Base-by-base conservation (phyloP, 495 filamentous ascomycete genomes). In the Aspergillus conjunctus region DNA sequence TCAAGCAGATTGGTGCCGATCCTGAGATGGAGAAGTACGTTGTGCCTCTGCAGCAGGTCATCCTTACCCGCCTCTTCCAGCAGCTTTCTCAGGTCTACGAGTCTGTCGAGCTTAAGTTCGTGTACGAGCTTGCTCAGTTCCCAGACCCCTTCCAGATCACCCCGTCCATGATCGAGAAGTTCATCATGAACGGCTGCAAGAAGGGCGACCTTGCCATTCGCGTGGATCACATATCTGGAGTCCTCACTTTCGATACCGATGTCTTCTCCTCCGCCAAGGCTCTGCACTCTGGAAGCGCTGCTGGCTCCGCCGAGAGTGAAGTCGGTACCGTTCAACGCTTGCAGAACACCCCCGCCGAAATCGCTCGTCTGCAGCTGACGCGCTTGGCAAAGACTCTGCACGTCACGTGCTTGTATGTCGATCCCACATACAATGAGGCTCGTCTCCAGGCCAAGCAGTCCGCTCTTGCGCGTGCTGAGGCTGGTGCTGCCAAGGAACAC, bases 111-210 rank as follows among this genome's bases (percentile, higher is more conserved):
- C 87, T 98, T 48, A 86, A 87, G 63, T 97, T 97, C 68, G 93
- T 98, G 33, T 88, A 97, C 68, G 87, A 91, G 67, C 88, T 98
- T 32, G 94, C 94, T 58, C 85, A 94, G 72, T 98, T 98, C 82
- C 94, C 94, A 31, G 92, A 96, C 66, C 93, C 94, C 22, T 98
- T 95, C 86, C 89, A 97, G 78, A 92, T 98, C 64, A 89, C 83
- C 62, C 88, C 90, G 41, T 87, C 86, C 64, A 96, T 90, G 62
- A 96, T 98, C 59, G 94, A 98, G 80, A 98, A 98, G 79, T 98
- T 98, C 83, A 97, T 98, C 83, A 98, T 98, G 94, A 98, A 98
- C 77, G 94, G 94, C 60, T 97, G 94, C 84, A 98, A 98, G 85
- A 98, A 98, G 83, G 94, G 94, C 32, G 95, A 98, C 67, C 84